phyloP scores from a whole-genome alignment of 2,329 filamentous ascomycete genomes.

The Exophiala sideris region DNA sequence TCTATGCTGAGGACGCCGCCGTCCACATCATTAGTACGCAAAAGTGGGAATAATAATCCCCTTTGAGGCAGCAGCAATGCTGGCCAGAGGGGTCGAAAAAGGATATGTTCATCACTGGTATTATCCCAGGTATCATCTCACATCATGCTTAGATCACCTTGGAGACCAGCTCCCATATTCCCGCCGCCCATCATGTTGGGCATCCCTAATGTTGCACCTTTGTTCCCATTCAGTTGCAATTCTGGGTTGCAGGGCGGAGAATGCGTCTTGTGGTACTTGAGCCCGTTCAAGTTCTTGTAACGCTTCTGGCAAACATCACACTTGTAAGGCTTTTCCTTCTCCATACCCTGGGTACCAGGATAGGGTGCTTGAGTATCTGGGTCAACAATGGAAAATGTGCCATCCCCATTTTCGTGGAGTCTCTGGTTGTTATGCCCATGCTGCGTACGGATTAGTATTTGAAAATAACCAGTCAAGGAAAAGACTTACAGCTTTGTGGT shows the following conservation, averaged over 20 bases:
- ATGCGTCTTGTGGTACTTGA: conserved; percentile 90
- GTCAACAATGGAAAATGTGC: conserved; percentile 97
- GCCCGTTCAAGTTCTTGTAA: conserved; percentile 97
- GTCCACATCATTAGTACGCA: background rate
- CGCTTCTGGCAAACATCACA: conserved; percentile 96
- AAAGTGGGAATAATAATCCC: background rate
- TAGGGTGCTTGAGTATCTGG: conserved; percentile 92
- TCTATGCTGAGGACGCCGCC: background rate
- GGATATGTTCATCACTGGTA: conserved; percentile 7
- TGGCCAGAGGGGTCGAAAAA: background rate
- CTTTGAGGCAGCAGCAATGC: background rate
- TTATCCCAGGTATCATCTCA: conserved; percentile 11
- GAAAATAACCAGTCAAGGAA: conserved; percentile 9
- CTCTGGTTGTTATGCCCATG: conserved; percentile 97
- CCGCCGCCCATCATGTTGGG: conserved; percentile 33
- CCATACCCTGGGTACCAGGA: conserved; percentile 96
- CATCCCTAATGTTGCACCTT: conserved; percentile 18
- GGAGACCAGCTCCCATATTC: conserved; percentile 47
- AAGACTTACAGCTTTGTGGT: conserved; percentile 63
- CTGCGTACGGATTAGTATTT: conserved; percentile 36
- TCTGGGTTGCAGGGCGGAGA: conserved; percentile 89
- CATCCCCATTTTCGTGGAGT: conserved; percentile 92
- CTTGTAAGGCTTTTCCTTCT: conserved; percentile 98
- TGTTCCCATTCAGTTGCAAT: conserved; percentile 55
- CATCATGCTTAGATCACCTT: conserved; percentile 31